Percentiles rank a stretch among this genome's conserved stretches.
Conservation (phyloP, 495 filamentous ascomycete species). For the Trichoderma reesei region DNA sequence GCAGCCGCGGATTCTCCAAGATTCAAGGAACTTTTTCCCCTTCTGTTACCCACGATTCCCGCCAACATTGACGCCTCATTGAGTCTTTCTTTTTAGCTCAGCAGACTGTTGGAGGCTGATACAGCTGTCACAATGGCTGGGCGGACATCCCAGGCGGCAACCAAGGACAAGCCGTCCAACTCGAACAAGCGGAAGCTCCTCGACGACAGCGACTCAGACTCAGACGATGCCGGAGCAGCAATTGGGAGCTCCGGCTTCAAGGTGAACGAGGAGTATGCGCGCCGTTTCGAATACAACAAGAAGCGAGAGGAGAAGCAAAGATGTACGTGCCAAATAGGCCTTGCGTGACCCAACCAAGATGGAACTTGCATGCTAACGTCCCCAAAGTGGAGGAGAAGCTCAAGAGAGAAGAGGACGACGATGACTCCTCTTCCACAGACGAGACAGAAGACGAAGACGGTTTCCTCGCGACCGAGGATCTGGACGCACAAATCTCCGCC, state of each 20-base stretch:
- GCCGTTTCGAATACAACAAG: constrained; percentile 90
- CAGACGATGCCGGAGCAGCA: constrained; percentile 48
- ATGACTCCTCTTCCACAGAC: constrained; percentile 52
- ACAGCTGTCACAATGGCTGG: constrained; percentile 19
- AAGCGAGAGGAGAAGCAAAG: constrained; percentile 82
- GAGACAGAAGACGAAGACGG: constrained; percentile 88
- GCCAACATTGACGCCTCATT: not conserved
- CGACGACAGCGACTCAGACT: constrained; percentile 38
- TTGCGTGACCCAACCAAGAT: not conserved
- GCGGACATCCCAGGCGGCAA: constrained; percentile 5
- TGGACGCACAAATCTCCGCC: constrained; percentile 79
- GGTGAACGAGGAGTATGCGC: constrained; percentile 85
- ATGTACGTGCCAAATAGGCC: constrained; percentile 41
- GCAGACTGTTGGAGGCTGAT: not conserved
- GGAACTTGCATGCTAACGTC: constrained; percentile 10
- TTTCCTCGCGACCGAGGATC: constrained; percentile 64
- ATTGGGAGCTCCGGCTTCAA: constrained; percentile 53
- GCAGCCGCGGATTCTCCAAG: not conserved
- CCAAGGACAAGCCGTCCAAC: constrained; percentile 14
- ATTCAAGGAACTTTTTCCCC: constrained; percentile 8
- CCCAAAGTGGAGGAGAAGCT: constrained; percentile 79
- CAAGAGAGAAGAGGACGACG: constrained; percentile 46
- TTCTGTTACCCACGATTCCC: not conserved
- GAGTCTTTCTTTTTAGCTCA: not conserved
- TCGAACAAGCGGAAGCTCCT: constrained; percentile 25